phyloP scores from a whole-genome alignment of 208 protist species.

The Herpetomonas muscarum region DNA sequence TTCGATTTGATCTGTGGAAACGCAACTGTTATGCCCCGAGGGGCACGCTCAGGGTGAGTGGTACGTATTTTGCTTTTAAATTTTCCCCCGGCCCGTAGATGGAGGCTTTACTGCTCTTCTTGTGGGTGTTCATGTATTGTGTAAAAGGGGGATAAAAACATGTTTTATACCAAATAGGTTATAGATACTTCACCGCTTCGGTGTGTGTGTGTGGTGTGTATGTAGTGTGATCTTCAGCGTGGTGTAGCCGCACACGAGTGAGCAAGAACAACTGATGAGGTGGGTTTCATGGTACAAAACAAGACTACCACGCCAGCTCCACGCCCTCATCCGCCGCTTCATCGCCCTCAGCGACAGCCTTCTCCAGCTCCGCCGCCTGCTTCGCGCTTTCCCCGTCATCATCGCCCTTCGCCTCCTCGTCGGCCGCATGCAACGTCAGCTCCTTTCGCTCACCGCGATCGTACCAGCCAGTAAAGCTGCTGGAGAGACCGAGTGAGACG shows the following conservation, averaged over 20 bases:
- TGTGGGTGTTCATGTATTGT: no score
- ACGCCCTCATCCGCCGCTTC: slow-evolving; percentile 15
- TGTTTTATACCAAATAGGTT: no score
- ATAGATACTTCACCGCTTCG: no score
- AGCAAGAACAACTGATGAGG: not conserved
- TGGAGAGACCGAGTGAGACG: not conserved
- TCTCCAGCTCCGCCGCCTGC: not conserved
- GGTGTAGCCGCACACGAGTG: no score
- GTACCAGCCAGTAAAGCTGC: slow-evolving; percentile 2
- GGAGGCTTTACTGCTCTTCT: no score
- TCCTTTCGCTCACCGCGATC: not conserved
- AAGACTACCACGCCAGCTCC: not conserved
- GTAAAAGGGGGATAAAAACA: no score
- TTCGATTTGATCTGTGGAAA: no score
- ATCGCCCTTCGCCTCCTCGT: slow-evolving; percentile 14
- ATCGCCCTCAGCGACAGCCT: slow-evolving; percentile 7
- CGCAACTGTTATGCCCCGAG: no score
- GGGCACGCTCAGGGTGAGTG: not conserved
- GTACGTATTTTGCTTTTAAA: not conserved
- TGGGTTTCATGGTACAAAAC: no score
- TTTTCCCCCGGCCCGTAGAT: no score
- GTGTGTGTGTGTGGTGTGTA: no score
- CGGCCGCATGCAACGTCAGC: not conserved
- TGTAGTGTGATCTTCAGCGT: no score
- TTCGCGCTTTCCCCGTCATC: slow-evolving; percentile 8